Percentiles rank a stretch among this genome's conserved stretches.
Evolutionary conservation across 768 basidiomycete genomes (phyloP).

Genomic region (Kwoniella botswanensis): DNA sequence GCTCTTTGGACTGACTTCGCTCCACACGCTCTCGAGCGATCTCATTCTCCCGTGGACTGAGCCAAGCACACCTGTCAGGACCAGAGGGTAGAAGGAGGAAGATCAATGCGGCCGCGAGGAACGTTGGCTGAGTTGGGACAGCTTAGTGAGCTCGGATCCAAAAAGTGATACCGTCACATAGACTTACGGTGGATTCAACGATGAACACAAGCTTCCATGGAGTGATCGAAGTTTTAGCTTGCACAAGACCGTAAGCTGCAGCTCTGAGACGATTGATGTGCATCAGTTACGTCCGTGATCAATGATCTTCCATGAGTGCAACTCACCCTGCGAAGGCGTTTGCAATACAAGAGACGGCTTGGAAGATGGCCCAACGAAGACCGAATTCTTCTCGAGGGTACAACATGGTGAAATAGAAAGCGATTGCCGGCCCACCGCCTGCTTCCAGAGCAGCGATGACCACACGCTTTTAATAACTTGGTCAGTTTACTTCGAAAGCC

Average conservation of each 20-base stretch:
- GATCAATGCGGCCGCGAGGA: constrained; percentile 21
- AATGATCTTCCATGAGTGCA: no score
- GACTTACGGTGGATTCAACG: constrained; percentile 32
- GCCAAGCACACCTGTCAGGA: constrained; percentile 30
- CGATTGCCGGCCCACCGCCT: constrained; percentile 30
- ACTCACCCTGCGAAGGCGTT: constrained; percentile 37
- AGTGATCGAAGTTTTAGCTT: constrained; percentile 23
- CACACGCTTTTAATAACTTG: constrained; percentile 18
- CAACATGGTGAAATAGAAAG: constrained; percentile 35
- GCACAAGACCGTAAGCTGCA: constrained; percentile 34
- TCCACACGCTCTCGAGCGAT: constrained; percentile 29
- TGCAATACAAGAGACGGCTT: constrained; percentile 24
- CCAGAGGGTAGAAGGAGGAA: constrained; percentile 24
- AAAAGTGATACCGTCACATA: no score
- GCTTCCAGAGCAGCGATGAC: constrained; percentile 34
- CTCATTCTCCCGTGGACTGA: constrained; percentile 25
- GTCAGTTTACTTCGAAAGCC: constrained; percentile 8
- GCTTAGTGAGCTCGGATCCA: background rate
- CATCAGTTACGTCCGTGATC: no score
- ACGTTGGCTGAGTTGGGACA: constrained; percentile 26
- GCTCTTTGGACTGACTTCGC: constrained; percentile 19
- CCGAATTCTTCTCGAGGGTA: constrained; percentile 35
- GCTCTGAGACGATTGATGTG: constrained; percentile 14
- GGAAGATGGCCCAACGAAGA: constrained; percentile 35
- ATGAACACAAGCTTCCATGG: constrained; percentile 35